Evolutionary conservation across 2,329 filamentous ascomycete species (phyloP).

Genomic region (Bipolaris victoriae): DNA sequence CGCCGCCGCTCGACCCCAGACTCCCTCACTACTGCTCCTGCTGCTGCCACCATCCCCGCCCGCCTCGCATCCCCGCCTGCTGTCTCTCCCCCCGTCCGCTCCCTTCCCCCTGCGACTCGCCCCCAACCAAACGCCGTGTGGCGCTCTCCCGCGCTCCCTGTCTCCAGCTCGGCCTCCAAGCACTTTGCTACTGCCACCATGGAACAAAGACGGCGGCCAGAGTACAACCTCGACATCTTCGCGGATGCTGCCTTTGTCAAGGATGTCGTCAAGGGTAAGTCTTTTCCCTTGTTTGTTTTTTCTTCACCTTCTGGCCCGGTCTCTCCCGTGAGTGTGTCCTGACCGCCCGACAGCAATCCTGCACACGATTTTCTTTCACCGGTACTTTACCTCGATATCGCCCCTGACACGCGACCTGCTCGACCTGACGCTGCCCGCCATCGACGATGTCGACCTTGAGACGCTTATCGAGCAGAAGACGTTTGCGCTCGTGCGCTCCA

Average conservation of each 20-base stretch:
- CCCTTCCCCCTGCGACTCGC: constrained; percentile 17
- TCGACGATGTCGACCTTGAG: constrained; percentile 89
- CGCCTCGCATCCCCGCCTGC: not conserved
- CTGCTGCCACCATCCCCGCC: not conserved
- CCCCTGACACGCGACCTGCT: constrained; percentile 87
- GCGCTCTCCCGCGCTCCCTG: constrained; percentile 11
- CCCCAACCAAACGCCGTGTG: constrained; percentile 18
- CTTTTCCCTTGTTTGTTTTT: constrained; percentile 18
- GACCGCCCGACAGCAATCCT: constrained; percentile 70
- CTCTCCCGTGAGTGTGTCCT: constrained; percentile 12
- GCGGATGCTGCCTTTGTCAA: constrained; percentile 87
- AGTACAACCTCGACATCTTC: constrained; percentile 93
- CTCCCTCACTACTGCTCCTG: not conserved
- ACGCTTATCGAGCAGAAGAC: constrained; percentile 91
- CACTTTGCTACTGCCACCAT: constrained; percentile 52
- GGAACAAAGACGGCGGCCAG: constrained; percentile 73
- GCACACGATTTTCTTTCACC: constrained; percentile 98
- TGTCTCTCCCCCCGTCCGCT: not conserved
- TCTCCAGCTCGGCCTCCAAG: constrained; percentile 7
- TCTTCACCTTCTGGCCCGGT: constrained; percentile 7
- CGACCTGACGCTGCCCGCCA: constrained; percentile 85
- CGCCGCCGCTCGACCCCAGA: not conserved
- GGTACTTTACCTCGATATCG: constrained; percentile 87
- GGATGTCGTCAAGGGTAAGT: constrained; percentile 86
- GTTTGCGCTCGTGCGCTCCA: constrained; percentile 76